Conservation (phyloP, 768 basidiomycete species). For the Bullera alba region DNA sequence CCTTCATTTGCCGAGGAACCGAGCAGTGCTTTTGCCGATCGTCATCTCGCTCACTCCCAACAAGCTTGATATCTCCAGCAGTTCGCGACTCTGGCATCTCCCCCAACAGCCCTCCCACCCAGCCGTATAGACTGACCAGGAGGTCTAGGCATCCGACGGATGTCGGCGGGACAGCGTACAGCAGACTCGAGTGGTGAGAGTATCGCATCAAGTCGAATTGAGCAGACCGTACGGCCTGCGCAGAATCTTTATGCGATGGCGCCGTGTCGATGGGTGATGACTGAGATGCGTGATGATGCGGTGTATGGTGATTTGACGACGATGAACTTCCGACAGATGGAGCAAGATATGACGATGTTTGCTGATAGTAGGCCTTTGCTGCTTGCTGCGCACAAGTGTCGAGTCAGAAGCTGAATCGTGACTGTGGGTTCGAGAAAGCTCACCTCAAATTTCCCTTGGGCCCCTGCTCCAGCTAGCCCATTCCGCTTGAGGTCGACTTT, state of each 20-base stretch:
- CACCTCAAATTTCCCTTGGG: conserved; percentile 36
- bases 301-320: neutral
- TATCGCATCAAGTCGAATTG: conserved; percentile 34
- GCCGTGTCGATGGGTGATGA: conserved; percentile 5
- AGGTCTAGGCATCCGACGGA: conserved; percentile 32
- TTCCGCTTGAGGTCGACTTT: conserved; percentile 31
- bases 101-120: conserved; percentile 27
- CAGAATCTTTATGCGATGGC: conserved; percentile 11
- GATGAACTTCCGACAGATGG: conserved; percentile 9
- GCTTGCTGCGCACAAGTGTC: conserved; percentile 13
- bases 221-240: conserved; percentile 29
- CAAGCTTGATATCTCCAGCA: neutral
- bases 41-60: neutral
- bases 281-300: neutral
- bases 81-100: conserved; percentile 14
- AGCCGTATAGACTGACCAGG: conserved; percentile 31
- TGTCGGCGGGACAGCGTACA: conserved; percentile 37
- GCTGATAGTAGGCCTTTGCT: conserved; percentile 37
- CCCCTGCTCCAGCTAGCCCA: conserved; percentile 30
- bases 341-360: conserved; percentile 33
- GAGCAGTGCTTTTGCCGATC: neutral
- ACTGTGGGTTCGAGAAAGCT: conserved; percentile 1
- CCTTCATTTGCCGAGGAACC: too few species aligned
- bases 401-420: too few species aligned
- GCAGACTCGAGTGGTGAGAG: conserved; percentile 33